These are phyloP conservation scores for Boletellus dicymbophilus DNA, from an alignment of 1,284 basidiomycete genomes.

Conservation along the genomic window DNA sequence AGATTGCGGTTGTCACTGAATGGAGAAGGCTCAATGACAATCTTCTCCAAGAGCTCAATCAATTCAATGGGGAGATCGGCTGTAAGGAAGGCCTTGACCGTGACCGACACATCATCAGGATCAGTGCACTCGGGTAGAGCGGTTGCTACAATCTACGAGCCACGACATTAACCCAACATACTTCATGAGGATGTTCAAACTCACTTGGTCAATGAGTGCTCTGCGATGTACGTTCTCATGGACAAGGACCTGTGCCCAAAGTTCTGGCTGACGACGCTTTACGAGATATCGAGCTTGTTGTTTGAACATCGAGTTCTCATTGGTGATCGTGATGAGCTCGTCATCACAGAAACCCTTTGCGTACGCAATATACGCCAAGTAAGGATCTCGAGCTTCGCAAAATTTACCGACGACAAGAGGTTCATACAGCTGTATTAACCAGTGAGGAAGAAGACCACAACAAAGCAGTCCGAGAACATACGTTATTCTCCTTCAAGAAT, in stretches of 20 bases:
- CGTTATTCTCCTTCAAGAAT: constrained; percentile 99
- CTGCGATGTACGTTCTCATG: constrained; percentile 93
- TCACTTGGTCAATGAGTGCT: constrained; percentile 91
- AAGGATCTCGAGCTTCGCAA: constrained; percentile 98
- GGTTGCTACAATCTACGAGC: constrained; percentile 80
- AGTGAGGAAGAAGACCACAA: neutral
- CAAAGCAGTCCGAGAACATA: constrained; percentile 38
- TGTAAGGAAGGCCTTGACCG: constrained; percentile 98
- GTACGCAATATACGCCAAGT: constrained; percentile 99
- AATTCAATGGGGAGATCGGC: constrained; percentile 97
- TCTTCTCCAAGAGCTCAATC: constrained; percentile 98
- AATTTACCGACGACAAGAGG: constrained; percentile 98
- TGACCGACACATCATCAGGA: constrained; percentile 97
- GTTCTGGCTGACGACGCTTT: constrained; percentile 92
- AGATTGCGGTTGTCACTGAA: constrained; percentile 98
- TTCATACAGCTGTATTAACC: constrained; percentile 77
- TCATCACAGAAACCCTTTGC: constrained; percentile 99
- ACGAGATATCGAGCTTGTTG: constrained; percentile 99
- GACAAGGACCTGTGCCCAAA: constrained; percentile 95
- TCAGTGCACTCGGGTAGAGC: constrained; percentile 98
- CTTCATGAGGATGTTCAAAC: constrained; percentile 10
- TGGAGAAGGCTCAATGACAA: constrained; percentile 95
- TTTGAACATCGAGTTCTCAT: constrained; percentile 99
- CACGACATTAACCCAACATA: neutral
- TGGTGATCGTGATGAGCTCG: constrained; percentile 96